Percentiles rank a stretch among this genome's conserved stretches.
Conservation (phyloP, 345 rosid species). For the Rhizophora mangle region DNA sequence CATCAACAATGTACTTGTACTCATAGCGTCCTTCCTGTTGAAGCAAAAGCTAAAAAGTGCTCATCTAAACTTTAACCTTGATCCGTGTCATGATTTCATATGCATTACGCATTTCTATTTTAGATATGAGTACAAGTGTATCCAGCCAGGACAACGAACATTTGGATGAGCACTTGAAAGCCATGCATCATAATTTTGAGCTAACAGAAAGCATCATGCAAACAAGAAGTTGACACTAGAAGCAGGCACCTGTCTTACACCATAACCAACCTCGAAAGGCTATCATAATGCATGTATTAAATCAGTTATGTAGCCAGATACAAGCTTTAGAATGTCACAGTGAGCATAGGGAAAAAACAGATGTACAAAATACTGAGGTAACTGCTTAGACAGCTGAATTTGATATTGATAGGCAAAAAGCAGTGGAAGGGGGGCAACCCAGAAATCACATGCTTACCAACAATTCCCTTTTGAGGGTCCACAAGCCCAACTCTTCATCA, state of each 20-base stretch:
- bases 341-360: too few relatives aligned
- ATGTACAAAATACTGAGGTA: too few relatives aligned
- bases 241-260: neutral
- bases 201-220: too few relatives aligned
- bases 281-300: too few relatives aligned
- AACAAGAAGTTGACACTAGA: neutral
- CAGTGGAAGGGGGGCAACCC: neutral
- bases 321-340: too few relatives aligned
- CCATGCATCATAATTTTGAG: too few relatives aligned
- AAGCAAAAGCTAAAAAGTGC: slow-evolving; percentile 5
- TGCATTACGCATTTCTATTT: neutral
- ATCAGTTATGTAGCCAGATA: too few relatives aligned
- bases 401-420: neutral
- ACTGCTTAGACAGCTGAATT: neutral
- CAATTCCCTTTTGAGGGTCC: slow-evolving; percentile 69
- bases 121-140: neutral
- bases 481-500: slow-evolving; percentile 49
- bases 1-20: slow-evolving; percentile 85
- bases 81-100: neutral
- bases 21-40: slow-evolving; percentile 89
- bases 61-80: neutral
- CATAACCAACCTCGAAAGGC: neutral
- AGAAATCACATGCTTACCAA: slow-evolving; percentile 43
- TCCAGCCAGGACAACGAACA: neutral
- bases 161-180: neutral